Evolutionary conservation across 169 alveolate genomes (phyloP).

Genomic region (Plasmodium knowlesi): DNA sequence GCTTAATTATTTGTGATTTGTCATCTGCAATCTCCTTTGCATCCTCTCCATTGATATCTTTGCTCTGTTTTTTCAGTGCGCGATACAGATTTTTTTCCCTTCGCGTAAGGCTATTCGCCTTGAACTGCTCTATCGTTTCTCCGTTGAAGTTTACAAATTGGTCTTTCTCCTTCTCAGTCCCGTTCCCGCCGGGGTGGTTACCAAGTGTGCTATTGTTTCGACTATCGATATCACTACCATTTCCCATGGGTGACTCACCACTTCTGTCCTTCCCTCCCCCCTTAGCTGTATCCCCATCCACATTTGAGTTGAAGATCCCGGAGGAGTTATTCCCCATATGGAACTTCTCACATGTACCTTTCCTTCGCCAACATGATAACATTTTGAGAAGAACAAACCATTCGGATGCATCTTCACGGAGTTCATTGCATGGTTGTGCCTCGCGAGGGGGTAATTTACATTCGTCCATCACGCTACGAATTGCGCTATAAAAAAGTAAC

Average conservation of each 20-base stretch:
- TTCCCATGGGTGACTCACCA: not conserved
- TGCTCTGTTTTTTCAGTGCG: not conserved
- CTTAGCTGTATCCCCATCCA: not conserved
- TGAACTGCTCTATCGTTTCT: not conserved
- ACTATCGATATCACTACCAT: not conserved
- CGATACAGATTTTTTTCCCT: not conserved
- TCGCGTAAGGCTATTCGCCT: not conserved
- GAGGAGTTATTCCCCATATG: not conserved
- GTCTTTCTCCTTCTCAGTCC: not conserved
- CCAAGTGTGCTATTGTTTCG: not conserved
- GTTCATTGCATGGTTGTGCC: not conserved
- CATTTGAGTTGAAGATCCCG: not conserved
- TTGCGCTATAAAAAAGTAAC: not conserved
- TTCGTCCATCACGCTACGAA: not conserved
- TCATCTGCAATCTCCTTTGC: not conserved
- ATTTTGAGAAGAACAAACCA: not conserved
- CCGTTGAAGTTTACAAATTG: constrained; percentile 5
- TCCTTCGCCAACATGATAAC: not conserved
- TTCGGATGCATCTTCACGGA: not conserved
- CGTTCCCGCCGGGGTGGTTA: not conserved
- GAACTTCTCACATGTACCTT: not conserved
- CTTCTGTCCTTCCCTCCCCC: not conserved
- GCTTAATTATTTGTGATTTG: not conserved
- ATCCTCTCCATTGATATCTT: not conserved
- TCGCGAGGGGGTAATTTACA: not conserved